Conservation (phyloP, 2,329 filamentous ascomycete genomes). For the Colletotrichum chrysophilum region DNA sequence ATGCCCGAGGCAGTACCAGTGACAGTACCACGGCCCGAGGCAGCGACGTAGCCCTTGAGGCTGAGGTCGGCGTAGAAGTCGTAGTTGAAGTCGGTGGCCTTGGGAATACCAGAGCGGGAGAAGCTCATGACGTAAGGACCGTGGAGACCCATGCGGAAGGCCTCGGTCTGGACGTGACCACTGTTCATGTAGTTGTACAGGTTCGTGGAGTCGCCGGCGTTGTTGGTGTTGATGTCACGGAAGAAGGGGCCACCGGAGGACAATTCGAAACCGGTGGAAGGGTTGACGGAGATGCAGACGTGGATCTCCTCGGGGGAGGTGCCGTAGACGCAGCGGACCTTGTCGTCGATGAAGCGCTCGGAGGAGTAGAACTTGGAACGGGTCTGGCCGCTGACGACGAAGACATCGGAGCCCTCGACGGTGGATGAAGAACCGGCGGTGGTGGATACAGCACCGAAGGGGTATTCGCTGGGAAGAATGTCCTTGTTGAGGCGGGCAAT, state of each 20-base stretch:
- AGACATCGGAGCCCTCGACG: conserved; percentile 66
- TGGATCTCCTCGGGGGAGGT: conserved; percentile 50
- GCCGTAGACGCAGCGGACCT: conserved; percentile 65
- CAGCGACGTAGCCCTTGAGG: conserved; percentile 62
- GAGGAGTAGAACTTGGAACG: conserved; percentile 75
- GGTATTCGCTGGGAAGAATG: conserved; percentile 55
- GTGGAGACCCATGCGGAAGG: conserved; percentile 66
- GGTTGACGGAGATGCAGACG: conserved; percentile 63
- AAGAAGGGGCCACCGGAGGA: conserved; percentile 72
- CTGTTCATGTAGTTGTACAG: conserved; percentile 76
- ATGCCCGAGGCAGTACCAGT: conserved; percentile 66
- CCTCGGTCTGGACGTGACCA: conserved; percentile 66
- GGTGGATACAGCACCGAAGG: conserved; percentile 60
- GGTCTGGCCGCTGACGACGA: conserved; percentile 64
- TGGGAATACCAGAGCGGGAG: conserved; percentile 61
- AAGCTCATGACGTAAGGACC: conserved; percentile 70
- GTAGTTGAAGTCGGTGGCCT: conserved; percentile 51
- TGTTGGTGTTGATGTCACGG: conserved; percentile 70
- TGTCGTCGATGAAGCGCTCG: conserved; percentile 72
- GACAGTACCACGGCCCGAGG: conserved; percentile 62
- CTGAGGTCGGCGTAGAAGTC: conserved; percentile 65
- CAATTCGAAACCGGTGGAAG: conserved; percentile 53
- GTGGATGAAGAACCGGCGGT: conserved; percentile 54
- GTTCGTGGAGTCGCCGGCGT: conserved; percentile 60
- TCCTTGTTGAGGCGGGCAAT: conserved; percentile 63